phyloP scores from a whole-genome alignment of 2,329 filamentous ascomycete species.

The Paraphaeosphaeria sporulosa region DNA sequence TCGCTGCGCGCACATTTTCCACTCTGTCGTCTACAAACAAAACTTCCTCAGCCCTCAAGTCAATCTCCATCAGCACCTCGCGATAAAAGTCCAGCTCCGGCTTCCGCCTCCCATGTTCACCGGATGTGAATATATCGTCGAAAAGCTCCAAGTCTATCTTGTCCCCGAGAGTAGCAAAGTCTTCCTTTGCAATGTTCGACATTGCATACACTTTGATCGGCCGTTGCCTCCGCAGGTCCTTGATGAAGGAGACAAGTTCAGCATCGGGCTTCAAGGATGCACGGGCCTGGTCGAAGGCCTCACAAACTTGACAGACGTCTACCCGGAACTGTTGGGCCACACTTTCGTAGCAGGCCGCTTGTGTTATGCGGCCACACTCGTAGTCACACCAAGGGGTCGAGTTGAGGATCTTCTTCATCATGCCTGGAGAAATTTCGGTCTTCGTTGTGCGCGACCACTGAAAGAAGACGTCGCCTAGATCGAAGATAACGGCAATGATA shows the following conservation, averaged over 20 bases:
- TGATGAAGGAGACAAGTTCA: background rate
- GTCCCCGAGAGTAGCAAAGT: conserved; percentile 26
- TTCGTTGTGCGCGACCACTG: no score
- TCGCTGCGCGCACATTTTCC: background rate
- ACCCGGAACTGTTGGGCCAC: no score
- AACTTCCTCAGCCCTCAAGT: background rate
- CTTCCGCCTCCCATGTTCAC: background rate
- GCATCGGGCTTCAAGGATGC: background rate
- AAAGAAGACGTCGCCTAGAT: no score
- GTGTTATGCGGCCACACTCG: no score
- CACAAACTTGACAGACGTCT: background rate
- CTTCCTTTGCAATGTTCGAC: conserved; percentile 38
- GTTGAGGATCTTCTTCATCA: no score
- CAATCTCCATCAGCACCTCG: background rate
- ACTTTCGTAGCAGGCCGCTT: no score
- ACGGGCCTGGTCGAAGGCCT: no score
- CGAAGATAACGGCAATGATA: no score
- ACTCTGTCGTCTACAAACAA: background rate
- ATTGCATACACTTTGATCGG: conserved; percentile 33
- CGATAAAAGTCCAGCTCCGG: background rate
- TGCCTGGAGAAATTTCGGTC: no score
- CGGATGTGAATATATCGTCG: background rate
- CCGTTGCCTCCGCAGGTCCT: conserved; percentile 14
- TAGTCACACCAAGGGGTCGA: no score
- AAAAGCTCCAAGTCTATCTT: conserved; percentile 22